Percentiles rank a stretch among this genome's conserved stretches.
These are phyloP conservation scores for Ilex paraguariensis DNA, from an alignment of 305 asterid genomes.

Conservation along the genomic window DNA sequence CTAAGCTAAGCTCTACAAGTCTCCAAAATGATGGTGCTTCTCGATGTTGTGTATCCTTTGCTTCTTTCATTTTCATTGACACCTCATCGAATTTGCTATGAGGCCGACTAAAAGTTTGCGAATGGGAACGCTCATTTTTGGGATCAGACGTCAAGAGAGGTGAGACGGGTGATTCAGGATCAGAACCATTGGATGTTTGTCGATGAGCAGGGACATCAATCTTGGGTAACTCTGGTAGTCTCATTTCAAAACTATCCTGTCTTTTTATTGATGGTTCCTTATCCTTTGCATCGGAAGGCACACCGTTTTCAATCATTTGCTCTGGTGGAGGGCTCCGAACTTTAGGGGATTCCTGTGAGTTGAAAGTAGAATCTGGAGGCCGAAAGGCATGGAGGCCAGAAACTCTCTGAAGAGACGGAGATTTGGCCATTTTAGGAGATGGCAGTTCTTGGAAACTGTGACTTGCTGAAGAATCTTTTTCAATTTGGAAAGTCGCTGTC, in stretches of 20 bases:
- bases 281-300: slow-evolving; percentile 42
- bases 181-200: slow-evolving; percentile 57
- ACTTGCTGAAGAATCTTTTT: slow-evolving; percentile 78
- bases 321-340: slow-evolving; percentile 85
- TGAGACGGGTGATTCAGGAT: slow-evolving; percentile 98
- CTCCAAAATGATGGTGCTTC: slow-evolving; percentile 91
- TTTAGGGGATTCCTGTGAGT: slow-evolving; percentile 78
- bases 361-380: slow-evolving; percentile 58
- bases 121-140: slow-evolving; percentile 93
- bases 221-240: slow-evolving; percentile 92
- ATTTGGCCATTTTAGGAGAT: slow-evolving; percentile 90
- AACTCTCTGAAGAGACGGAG: slow-evolving; percentile 92
- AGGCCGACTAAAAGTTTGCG: slow-evolving; percentile 97
- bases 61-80: slow-evolving; percentile 40
- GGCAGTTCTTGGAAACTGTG: slow-evolving; percentile 83
- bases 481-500: slow-evolving; percentile 72
- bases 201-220: slow-evolving; percentile 86
- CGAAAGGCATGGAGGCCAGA: slow-evolving; percentile 70
- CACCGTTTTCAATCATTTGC: slow-evolving; percentile 81
- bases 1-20: slow-evolving; percentile 97
- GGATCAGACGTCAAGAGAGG: slow-evolving; percentile 99
- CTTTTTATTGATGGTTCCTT: slow-evolving; percentile 92
- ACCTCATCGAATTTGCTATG: slow-evolving; percentile 52
- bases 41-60: slow-evolving; percentile 42
- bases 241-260: slow-evolving; percentile 98